Percentiles rank a stretch among this genome's conserved stretches.
phyloP scores from a whole-genome alignment of 1,139 yeast species.

The Sugiyamaella neomexicana region DNA sequence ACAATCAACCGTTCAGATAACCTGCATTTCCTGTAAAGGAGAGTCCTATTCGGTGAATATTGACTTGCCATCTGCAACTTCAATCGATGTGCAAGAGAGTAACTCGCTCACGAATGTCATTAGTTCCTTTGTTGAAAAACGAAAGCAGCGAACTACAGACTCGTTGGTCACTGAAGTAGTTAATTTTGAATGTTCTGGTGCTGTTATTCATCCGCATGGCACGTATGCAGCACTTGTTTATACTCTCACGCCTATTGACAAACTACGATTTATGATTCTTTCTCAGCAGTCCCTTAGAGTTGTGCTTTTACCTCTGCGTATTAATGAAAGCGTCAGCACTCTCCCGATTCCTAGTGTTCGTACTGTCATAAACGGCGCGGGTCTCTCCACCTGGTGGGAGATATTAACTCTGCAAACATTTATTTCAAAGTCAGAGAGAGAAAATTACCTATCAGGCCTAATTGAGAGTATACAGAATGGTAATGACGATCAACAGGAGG shows the following conservation, averaged over 20 bases:
- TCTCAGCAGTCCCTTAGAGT: slow-evolving; percentile 29
- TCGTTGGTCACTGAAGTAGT: slow-evolving; percentile 18
- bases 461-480: slow-evolving; percentile 2
- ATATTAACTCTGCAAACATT: slow-evolving; percentile 22
- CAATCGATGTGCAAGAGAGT: background rate
- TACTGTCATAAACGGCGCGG: slow-evolving; percentile 24
- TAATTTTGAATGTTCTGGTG: slow-evolving; percentile 27
- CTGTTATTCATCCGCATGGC: slow-evolving; percentile 27
- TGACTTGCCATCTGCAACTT: background rate
- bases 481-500: background rate
- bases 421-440: slow-evolving; percentile 19
- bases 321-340: slow-evolving; percentile 4
- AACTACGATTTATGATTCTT: slow-evolving; percentile 28
- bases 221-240: slow-evolving; percentile 27
- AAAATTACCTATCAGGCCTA: slow-evolving; percentile 2
- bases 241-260: slow-evolving; percentile 25
- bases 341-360: slow-evolving; percentile 10
- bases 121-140: slow-evolving; percentile 6
- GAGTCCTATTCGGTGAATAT: slow-evolving; percentile 21
- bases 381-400: slow-evolving; percentile 31
- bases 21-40: slow-evolving; percentile 26
- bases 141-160: slow-evolving; percentile 19
- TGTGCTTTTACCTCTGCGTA: slow-evolving; percentile 25
- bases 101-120: slow-evolving; percentile 2
- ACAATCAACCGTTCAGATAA: slow-evolving; percentile 13